phyloP scores from a whole-genome alignment of 495 filamentous ascomycete species.

The Pseudomonodictys pantanalensis region DNA sequence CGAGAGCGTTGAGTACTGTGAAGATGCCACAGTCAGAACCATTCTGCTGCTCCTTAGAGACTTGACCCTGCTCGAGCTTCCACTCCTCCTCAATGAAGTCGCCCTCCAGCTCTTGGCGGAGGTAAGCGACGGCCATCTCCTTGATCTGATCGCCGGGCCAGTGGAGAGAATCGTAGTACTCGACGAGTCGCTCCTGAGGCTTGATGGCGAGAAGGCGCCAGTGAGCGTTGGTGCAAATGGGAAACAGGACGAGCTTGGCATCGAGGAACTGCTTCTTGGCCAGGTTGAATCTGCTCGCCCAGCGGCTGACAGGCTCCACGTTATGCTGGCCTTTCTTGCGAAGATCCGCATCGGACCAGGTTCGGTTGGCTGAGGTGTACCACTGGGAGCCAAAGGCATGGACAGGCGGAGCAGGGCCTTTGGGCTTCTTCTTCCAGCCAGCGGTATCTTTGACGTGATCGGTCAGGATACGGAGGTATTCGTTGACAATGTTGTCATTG shows the following conservation, averaged over 20 bases:
- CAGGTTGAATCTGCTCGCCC: conserved; percentile 45
- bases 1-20: conserved; percentile 37
- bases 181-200: conserved; percentile 59
- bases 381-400: conserved; percentile 73
- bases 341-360: no score
- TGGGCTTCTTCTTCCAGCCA: conserved; percentile 31
- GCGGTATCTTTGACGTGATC: conserved; percentile 54
- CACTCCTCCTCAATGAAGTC: conserved; percentile 62
- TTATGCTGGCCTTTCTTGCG: conserved; percentile 41
- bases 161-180: conserved; percentile 67
- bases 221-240: conserved; percentile 52
- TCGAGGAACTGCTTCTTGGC: conserved; percentile 52
- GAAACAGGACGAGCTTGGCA: conserved; percentile 61
- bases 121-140: conserved; percentile 51
- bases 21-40: conserved; percentile 80
- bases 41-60: conserved; percentile 61
- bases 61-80: conserved; percentile 45
- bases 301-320: conserved; percentile 9
- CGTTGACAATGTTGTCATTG: conserved; percentile 79
- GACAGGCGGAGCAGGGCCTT: conserved; percentile 53
- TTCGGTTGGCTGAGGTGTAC: conserved; percentile 60
- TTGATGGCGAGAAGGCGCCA: conserved; percentile 72
- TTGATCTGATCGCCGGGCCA: conserved; percentile 41
- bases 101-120: conserved; percentile 56
- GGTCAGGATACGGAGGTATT: conserved; percentile 60